Evolutionary conservation across 148 eudicot genomes (phyloP).

Genomic region (Chenopodium suecicum): DNA sequence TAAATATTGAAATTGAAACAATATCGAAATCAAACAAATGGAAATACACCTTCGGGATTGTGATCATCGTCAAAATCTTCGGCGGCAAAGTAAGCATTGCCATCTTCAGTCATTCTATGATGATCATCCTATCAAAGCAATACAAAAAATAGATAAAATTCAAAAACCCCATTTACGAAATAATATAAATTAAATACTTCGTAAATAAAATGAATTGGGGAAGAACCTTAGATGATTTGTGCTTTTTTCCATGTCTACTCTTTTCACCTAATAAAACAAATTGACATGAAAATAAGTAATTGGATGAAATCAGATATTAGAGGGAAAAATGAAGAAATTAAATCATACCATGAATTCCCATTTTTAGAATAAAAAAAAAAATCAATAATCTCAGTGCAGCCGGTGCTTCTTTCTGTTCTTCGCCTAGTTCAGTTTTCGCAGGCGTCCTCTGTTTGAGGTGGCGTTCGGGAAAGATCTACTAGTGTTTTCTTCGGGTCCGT

Average conservation of each 20-base stretch:
- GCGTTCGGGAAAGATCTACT: too few species aligned
- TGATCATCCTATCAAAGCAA: slow-evolving; percentile 40
- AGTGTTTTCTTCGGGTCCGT: too few species aligned
- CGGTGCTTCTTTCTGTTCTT: too few species aligned
- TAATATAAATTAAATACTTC: not conserved
- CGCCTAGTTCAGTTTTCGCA: too few species aligned
- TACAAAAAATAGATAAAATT: not conserved
- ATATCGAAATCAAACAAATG: not conserved
- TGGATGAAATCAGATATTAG: too few species aligned
- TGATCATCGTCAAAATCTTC: slow-evolving; percentile 56
- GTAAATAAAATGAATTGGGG: too few species aligned
- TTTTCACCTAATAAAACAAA: slow-evolving; percentile 33
- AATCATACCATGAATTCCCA: too few species aligned
- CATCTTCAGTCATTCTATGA: slow-evolving; percentile 41
- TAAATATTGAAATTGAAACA: not conserved
- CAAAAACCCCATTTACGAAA: not conserved
- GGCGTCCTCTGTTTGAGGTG: too few species aligned
- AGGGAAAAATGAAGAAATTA: too few species aligned
- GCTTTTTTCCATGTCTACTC: slow-evolving; percentile 36
- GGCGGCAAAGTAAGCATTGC: slow-evolving; percentile 35
- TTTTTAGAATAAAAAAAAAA: too few species aligned
- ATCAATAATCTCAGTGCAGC: too few species aligned
- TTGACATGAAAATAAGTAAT: too few species aligned
- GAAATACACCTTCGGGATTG: slow-evolving; percentile 42
- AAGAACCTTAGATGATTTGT: slow-evolving; percentile 38